Evolutionary conservation across 306 rosid species (phyloP).

Genomic region (Trifolium pratense): DNA sequence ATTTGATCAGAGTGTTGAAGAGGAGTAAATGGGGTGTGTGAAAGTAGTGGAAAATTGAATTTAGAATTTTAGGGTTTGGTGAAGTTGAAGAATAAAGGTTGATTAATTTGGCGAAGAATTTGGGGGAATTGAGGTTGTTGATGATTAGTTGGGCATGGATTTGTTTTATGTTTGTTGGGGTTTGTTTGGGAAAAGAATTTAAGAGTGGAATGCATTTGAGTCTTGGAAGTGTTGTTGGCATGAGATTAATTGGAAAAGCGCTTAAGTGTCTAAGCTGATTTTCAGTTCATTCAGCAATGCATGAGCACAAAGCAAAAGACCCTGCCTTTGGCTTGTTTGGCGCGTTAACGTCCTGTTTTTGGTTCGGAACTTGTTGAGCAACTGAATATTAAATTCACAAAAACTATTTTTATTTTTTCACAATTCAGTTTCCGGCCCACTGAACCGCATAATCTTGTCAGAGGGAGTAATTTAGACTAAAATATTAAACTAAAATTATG

Average conservation of each 20-base stretch:
- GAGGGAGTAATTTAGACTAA: no score
- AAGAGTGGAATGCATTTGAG: slow-evolving; percentile 12
- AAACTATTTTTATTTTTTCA: no score
- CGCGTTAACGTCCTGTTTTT: no score
- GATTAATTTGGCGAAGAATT: not conserved
- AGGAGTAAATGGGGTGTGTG: not conserved
- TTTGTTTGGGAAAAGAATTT: slow-evolving; percentile 8
- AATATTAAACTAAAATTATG: no score
- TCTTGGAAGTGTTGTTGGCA: slow-evolving; percentile 5
- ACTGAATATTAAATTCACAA: no score
- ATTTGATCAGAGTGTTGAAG: slow-evolving; percentile 1
- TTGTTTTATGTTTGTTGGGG: slow-evolving; percentile 7
- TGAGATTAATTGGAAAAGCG: not conserved
- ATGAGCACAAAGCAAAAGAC: no score
- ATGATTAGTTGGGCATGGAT: slow-evolving; percentile 1
- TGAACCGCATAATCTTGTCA: no score
- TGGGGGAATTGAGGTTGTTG: not conserved
- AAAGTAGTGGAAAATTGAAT: not conserved
- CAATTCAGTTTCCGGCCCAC: no score
- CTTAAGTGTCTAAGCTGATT: not conserved
- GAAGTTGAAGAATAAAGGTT: not conserved
- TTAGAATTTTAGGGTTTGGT: not conserved
- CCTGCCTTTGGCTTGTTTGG: no score
- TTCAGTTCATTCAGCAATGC: no score
- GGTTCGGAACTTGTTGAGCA: no score